Conservation (phyloP, 2,329 filamentous ascomycete genomes). For the Cadophora gregata region DNA sequence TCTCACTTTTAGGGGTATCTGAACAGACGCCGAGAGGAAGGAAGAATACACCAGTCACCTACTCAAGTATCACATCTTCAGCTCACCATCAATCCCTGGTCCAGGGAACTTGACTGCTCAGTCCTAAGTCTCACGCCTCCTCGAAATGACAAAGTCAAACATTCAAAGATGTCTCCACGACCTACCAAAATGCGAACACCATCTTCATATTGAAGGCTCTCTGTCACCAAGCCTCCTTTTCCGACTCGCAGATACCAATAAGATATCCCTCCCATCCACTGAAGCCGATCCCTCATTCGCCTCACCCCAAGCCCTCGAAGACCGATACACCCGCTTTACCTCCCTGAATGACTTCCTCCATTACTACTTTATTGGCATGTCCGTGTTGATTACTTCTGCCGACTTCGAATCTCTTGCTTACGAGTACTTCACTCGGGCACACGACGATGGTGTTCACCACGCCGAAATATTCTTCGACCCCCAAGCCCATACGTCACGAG, state of each 20-base stretch:
- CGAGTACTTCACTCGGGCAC: conserved; percentile 71
- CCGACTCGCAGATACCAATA: conserved; percentile 69
- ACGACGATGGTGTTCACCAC: conserved; percentile 69
- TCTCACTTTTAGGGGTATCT: not conserved
- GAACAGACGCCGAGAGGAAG: no score
- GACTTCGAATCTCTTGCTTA: conserved; percentile 78
- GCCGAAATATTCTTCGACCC: conserved; percentile 84
- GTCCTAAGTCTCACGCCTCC: not conserved
- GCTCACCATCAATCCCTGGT: not conserved
- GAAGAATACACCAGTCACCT: not conserved
- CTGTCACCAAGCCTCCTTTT: conserved; percentile 75
- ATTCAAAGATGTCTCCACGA: conserved; percentile 57
- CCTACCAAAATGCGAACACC: conserved; percentile 82
- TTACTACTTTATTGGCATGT: conserved; percentile 81
- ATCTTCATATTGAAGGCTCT: conserved; percentile 80
- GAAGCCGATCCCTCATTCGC: conserved; percentile 65
- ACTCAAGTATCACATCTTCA: not conserved
- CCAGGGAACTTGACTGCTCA: not conserved
- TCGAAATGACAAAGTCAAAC: conserved; percentile 24
- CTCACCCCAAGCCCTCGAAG: conserved; percentile 62
- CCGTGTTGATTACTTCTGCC: conserved; percentile 65
- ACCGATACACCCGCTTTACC: conserved; percentile 70
- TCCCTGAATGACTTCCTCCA: conserved; percentile 78
- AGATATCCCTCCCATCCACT: conserved; percentile 63
- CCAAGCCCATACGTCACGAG: conserved; percentile 72